Percentiles rank a stretch among this genome's conserved stretches.
Conservation (phyloP, 495 filamentous ascomycete species). For the Tricharina praecox region DNA sequence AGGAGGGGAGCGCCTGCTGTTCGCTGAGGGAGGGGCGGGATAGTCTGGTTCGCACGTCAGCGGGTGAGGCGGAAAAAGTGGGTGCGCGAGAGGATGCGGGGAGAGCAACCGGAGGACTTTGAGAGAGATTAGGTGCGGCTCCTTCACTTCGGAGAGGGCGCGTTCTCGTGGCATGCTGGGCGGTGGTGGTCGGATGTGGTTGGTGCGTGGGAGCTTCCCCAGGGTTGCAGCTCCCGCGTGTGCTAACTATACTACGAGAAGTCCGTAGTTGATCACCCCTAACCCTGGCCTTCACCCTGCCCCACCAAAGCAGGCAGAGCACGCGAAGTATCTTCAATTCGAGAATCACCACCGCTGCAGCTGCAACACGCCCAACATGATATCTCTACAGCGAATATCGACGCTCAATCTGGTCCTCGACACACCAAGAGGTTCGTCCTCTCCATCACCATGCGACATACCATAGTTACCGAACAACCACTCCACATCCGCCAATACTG, state of each 20-base stretch:
- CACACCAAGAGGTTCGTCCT: constrained; percentile 29
- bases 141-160: constrained; percentile 22
- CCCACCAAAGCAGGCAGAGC: too few relatives aligned
- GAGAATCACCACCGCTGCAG: background rate
- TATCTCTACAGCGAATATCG: background rate
- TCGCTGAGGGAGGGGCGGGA: constrained; percentile 41
- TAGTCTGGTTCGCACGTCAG: constrained; percentile 28
- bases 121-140: constrained; percentile 26
- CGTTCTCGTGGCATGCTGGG: constrained; percentile 22
- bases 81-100: background rate
- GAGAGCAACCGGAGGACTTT: constrained; percentile 36
- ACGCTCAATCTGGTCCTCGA: constrained; percentile 23
- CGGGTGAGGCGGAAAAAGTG: constrained; percentile 9
- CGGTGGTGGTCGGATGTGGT: background rate
- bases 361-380: background rate
- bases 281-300: background rate
- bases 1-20: constrained; percentile 25
- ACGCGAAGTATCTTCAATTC: background rate
- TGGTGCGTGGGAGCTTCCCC: background rate
- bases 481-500: background rate
- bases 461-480: background rate
- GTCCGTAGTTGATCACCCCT: too few relatives aligned
- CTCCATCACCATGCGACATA: background rate
- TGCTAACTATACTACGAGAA: too few relatives aligned
- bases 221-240: too few relatives aligned